These are phyloP conservation scores for Yarrowia sp. DNA, from an alignment of 805 yeast genomes.

Conservation along the genomic window DNA sequence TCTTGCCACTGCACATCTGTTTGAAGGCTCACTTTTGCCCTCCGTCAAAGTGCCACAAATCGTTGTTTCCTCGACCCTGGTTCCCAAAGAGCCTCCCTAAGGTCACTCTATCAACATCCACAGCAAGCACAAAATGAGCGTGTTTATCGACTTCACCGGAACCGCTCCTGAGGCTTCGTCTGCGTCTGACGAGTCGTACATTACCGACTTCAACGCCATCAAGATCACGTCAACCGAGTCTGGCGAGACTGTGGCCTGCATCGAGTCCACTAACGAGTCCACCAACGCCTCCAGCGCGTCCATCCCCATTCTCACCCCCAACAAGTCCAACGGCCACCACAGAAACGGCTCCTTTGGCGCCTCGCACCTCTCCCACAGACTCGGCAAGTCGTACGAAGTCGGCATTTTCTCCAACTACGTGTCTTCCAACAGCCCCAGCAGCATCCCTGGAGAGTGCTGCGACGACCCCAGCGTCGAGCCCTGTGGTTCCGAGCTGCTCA, in stretches of 20 bases:
- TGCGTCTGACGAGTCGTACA: constrained; percentile 14
- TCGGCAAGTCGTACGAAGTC: constrained; percentile 54
- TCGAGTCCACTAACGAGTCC: background rate
- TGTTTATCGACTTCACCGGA: background rate
- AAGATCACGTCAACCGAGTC: constrained; percentile 13
- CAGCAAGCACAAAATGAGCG: constrained; percentile 9
- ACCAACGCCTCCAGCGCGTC: constrained; percentile 23
- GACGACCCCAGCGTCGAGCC: constrained; percentile 11
- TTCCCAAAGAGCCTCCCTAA: constrained; percentile 7
- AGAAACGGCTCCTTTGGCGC: background rate
- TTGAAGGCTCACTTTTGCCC: background rate
- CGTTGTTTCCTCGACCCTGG: background rate
- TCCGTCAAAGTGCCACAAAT: background rate
- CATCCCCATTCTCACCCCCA: constrained; percentile 15
- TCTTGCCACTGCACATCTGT: background rate
- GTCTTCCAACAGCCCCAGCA: constrained; percentile 30
- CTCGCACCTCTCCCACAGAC: constrained; percentile 32
- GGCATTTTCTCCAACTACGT: constrained; percentile 45
- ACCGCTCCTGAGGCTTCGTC: background rate
- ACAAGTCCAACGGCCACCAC: background rate
- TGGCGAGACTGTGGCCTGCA: constrained; percentile 26
- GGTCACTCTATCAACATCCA: no score
- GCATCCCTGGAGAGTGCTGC: background rate
- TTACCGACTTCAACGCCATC: constrained; percentile 15
- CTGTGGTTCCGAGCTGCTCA: background rate